phyloP scores from a whole-genome alignment of 1,284 basidiomycete genomes.

The Prillingera fragicola region DNA sequence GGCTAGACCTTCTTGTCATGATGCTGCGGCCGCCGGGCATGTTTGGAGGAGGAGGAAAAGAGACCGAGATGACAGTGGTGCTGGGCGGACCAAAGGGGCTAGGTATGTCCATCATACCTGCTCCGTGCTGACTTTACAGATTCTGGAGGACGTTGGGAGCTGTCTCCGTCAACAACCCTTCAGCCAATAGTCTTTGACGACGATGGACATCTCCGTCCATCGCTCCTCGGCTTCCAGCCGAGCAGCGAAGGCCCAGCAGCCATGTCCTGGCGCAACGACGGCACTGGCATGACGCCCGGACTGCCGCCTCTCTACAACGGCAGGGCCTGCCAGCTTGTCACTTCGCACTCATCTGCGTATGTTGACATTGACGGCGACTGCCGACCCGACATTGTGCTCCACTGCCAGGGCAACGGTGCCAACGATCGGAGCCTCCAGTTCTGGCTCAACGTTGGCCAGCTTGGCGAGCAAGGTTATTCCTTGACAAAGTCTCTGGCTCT shows the following conservation, averaged over 20 bases:
- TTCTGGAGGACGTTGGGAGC: slow-evolving; percentile 19
- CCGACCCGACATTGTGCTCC: slow-evolving; percentile 73
- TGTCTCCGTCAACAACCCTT: slow-evolving; percentile 22
- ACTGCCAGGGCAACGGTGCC: slow-evolving; percentile 56
- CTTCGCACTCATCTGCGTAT: slow-evolving; percentile 92
- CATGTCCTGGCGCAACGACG: slow-evolving; percentile 28
- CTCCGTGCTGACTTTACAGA: neutral
- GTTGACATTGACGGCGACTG: slow-evolving; percentile 95
- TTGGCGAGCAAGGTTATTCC: slow-evolving; percentile 66
- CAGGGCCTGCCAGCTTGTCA: slow-evolving; percentile 62
- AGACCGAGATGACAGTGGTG: slow-evolving; percentile 65
- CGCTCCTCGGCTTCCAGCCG: slow-evolving; percentile 69
- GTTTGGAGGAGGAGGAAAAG: slow-evolving; percentile 46
- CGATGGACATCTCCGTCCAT: slow-evolving; percentile 80
- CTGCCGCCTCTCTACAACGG: slow-evolving; percentile 3
- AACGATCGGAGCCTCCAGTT: slow-evolving; percentile 8
- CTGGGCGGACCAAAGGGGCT: slow-evolving; percentile 56
- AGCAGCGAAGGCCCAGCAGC: slow-evolving; percentile 5
- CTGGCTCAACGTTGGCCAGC: slow-evolving; percentile 54
- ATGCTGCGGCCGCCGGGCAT: slow-evolving; percentile 50
- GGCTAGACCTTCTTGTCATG: slow-evolving; percentile 85
- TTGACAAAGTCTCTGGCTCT: slow-evolving; percentile 65
- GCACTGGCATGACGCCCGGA: slow-evolving; percentile 17
- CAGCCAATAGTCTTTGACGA: slow-evolving; percentile 85
- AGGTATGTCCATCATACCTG: slow-evolving; percentile 54